phyloP scores from a whole-genome alignment of 108 stramenopile genomes.

The Pseudonitzschia pungens region DNA sequence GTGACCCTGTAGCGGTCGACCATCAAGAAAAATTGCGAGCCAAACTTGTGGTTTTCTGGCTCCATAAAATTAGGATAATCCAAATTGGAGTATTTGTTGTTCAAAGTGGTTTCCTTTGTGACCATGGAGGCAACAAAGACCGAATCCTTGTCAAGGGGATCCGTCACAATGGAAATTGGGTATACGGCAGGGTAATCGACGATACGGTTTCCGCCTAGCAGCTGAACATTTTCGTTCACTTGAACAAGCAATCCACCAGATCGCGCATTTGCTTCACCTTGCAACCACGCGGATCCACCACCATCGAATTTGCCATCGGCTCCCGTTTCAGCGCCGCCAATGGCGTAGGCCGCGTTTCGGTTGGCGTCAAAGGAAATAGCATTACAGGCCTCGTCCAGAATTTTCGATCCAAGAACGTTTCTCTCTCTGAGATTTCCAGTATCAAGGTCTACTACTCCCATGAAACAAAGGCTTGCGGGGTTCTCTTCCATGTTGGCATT shows the following conservation, averaged over 20 bases:
- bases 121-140: conserved; percentile 32
- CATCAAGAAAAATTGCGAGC: conserved; percentile 18
- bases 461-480: conserved; percentile 18
- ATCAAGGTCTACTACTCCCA: conserved; percentile 16
- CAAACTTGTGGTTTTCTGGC: conserved; percentile 23
- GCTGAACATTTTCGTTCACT: neutral
- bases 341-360: conserved; percentile 17
- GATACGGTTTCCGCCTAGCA: conserved; percentile 18
- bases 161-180: conserved; percentile 22
- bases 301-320: neutral
- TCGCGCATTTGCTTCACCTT: neutral
- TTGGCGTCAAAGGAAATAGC: conserved; percentile 21
- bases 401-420: neutral
- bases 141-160: conserved; percentile 10
- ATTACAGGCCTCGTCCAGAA: conserved; percentile 27
- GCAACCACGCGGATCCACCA: neutral
- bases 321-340: conserved; percentile 20
- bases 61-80: conserved; percentile 17
- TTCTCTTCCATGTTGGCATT: neutral
- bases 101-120: neutral
- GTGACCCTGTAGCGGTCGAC: conserved; percentile 11
- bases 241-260: conserved; percentile 25
- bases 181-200: conserved; percentile 15
- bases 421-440: neutral
- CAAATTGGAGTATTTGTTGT: neutral